Percentiles rank a stretch among this genome's conserved stretches.
Conservation (phyloP, 2,329 filamentous ascomycete species). For the Bisporella sp. region DNA sequence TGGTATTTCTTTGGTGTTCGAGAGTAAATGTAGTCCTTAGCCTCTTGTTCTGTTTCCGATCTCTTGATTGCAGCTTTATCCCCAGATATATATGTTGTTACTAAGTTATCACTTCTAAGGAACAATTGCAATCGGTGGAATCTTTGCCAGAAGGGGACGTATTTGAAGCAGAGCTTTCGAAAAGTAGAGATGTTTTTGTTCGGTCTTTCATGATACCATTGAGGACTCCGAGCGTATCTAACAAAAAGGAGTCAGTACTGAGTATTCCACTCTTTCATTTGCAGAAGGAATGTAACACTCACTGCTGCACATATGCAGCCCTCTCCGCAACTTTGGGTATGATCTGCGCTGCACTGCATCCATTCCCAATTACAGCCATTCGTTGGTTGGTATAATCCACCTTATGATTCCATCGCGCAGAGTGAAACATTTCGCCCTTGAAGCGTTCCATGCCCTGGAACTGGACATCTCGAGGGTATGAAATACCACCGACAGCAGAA, state of each 20-base stretch:
- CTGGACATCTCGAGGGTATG: slow-evolving; percentile 19
- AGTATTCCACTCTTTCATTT: too few species aligned
- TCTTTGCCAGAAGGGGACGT: slow-evolving; percentile 19
- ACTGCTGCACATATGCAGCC: slow-evolving; percentile 19
- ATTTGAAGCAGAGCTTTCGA: slow-evolving; percentile 25
- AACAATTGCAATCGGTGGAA: slow-evolving; percentile 17
- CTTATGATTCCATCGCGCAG: slow-evolving; percentile 23
- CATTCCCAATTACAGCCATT: slow-evolving; percentile 27
- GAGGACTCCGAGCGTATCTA: slow-evolving; percentile 17
- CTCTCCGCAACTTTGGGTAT: slow-evolving; percentile 20
- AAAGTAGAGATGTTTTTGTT: slow-evolving; percentile 23
- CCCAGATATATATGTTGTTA: slow-evolving; percentile 15
- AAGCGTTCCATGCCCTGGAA: slow-evolving; percentile 25
- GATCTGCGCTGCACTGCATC: slow-evolving; percentile 27
- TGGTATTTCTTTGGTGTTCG: slow-evolving; percentile 13
- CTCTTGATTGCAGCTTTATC: slow-evolving; percentile 11
- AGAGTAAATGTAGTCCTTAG: slow-evolving; percentile 16
- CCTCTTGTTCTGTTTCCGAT: slow-evolving; percentile 5
- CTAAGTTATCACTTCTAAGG: slow-evolving; percentile 12
- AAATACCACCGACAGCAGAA: slow-evolving; percentile 23
- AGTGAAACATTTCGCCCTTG: slow-evolving; percentile 24
- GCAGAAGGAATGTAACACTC: too few species aligned
- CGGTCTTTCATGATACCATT: slow-evolving; percentile 30
- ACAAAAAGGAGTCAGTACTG: too few species aligned
- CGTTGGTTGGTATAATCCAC: slow-evolving; percentile 21